Evolutionary conservation across 2,329 filamentous ascomycete species (phyloP).

Genomic region (Metarhizium guizhouense): DNA sequence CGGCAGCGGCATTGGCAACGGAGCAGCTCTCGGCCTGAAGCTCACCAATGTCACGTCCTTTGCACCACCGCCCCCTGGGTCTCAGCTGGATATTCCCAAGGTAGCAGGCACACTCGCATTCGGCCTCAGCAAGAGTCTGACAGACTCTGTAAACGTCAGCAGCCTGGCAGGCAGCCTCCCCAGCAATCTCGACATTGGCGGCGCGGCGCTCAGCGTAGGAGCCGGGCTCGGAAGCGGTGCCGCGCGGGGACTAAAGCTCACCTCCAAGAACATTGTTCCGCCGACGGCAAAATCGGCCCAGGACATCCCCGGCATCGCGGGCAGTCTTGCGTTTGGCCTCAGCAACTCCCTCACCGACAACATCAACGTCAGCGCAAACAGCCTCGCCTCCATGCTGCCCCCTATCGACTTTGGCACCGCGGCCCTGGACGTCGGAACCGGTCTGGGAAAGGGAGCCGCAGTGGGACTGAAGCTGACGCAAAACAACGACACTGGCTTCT

Average conservation of each 20-base stretch:
- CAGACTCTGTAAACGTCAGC: too few species aligned
- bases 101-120: too few species aligned
- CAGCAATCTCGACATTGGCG: neutral
- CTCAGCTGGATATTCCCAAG: too few species aligned
- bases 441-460: conserved; percentile 8
- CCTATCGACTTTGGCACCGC: conserved; percentile 2
- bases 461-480: conserved; percentile 6
- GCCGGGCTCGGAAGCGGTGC: conserved; percentile 10
- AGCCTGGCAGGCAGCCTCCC: too few species aligned
- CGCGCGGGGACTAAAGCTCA: conserved; percentile 2
- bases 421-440: conserved; percentile 4
- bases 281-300: neutral
- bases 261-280: neutral
- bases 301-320: conserved; percentile 4
- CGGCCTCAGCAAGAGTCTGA: too few species aligned
- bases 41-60: too few species aligned
- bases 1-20: too few species aligned
- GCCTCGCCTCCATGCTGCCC: neutral
- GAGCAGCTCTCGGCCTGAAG: too few species aligned
- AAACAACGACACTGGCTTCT: neutral
- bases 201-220: conserved; percentile 8
- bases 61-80: too few species aligned
- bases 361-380: neutral
- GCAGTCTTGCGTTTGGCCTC: conserved; percentile 4
- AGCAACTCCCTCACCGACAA: conserved; percentile 2